Base-by-base conservation (phyloP, 225 moss, liverwort and hornwort species). In the Straminergon stramineum region DNA sequence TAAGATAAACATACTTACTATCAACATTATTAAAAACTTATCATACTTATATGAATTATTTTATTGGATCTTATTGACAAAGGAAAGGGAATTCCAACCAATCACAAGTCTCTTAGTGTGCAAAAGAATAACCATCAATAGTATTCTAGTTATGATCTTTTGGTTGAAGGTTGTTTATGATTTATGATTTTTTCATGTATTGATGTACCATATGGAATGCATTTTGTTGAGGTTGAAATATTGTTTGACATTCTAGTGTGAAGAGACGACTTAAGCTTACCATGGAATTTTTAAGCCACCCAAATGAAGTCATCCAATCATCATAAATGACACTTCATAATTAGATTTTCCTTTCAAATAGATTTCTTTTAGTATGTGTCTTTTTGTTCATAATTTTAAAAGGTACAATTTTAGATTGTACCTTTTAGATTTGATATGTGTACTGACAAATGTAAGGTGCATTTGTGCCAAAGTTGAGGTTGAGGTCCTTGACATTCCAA, bases 1-100 rank as follows among this genome's bases (percentile, higher is more conserved):
- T 9, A 67, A 37, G 20, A 2, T 20, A 37, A 37, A n/a, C 0
- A 0, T 24, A 39, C 1, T 4, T 1, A 70, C 15, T 41, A 15
- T 71, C 3, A 3, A 9, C 15, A 71, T 41, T 41, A 41, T 15
- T 39, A n/a, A 23, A 13, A 68, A 68, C 1, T 67, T 0, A 70
- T 24, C 13, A 39, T 24, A 8, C 4, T 70, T 70, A 39, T 4
- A n/a, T n/a, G 22, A 13, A 69, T 22, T 13, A 22, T 11, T 13
- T 22, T 39, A 69, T 69, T 13, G 12, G n/a, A 0, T n/a, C 17
- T 12, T 23, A n/a, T 22, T n/a, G 23, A 13, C 2, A 39, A 39
- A 1, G 1, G 4, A 39, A 8, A 39, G 13, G 12, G 4, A 1
- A 70, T 70, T 39, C 24, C 14, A 70, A 70, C 70, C 41, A 41